Conservation (phyloP, 176 grass and related monocot genomes). For the Puccinellia tenuiflora region DNA sequence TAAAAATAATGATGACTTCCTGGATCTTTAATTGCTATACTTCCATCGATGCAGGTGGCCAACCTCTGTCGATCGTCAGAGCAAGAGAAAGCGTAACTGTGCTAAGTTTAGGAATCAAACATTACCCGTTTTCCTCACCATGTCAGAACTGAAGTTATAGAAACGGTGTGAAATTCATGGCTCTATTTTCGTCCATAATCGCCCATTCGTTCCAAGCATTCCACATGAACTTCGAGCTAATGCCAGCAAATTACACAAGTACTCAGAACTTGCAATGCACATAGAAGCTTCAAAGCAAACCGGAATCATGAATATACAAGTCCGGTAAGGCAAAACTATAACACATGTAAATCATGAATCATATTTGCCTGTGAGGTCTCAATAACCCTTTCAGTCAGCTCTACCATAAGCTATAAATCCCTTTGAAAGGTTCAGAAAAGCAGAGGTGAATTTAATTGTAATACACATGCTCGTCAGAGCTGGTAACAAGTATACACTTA, state of each 20-base stretch:
- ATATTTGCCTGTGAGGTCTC: not conserved
- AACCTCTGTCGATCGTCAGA: too few relatives aligned
- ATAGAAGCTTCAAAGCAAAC: not conserved
- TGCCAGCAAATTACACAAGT: not conserved
- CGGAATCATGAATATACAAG: not conserved
- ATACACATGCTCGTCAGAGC: slow-evolving; percentile 18
- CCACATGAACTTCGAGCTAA: too few relatives aligned
- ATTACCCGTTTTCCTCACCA: too few relatives aligned
- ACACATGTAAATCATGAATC: not conserved
- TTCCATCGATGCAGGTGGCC: too few relatives aligned
- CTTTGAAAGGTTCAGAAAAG: slow-evolving; percentile 9
- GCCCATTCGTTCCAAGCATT: too few relatives aligned
- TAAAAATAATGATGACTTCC: too few relatives aligned
- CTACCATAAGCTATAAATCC: not conserved
- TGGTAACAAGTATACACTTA: slow-evolving; percentile 24
- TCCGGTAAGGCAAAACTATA: not conserved
- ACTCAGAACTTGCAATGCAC: not conserved
- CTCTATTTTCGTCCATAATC: too few relatives aligned
- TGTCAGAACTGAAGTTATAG: too few relatives aligned
- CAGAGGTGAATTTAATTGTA: not conserved
- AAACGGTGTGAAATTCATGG: too few relatives aligned
- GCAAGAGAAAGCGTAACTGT: too few relatives aligned
- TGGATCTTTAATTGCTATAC: too few relatives aligned
- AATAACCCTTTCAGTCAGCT: not conserved
- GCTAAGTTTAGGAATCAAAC: too few relatives aligned